Conservation (phyloP, 768 basidiomycete genomes). For the Mycena epipterygia region DNA sequence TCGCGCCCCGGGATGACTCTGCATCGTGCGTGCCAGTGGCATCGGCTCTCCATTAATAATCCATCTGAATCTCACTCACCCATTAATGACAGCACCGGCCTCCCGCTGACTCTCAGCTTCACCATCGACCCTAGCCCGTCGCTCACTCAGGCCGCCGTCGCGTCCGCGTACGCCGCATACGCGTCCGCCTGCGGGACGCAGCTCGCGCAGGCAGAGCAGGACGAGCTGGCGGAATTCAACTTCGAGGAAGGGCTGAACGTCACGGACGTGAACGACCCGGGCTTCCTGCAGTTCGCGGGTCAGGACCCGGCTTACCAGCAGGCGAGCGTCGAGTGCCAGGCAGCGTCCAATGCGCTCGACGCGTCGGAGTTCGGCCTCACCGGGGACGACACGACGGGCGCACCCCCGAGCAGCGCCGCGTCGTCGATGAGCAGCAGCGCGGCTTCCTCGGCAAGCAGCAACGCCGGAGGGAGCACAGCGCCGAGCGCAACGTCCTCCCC, state of each 20-base stretch:
- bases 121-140: not conserved
- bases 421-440: too few relatives aligned
- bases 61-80: too few relatives aligned
- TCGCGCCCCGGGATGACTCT: too few relatives aligned
- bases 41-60: too few relatives aligned
- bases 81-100: not conserved
- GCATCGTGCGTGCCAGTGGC: too few relatives aligned
- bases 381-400: too few relatives aligned
- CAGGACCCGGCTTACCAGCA: not conserved
- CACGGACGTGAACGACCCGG: not conserved
- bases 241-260: not conserved
- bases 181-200: not conserved
- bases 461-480: too few relatives aligned
- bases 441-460: too few relatives aligned
- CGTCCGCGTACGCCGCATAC: not conserved
- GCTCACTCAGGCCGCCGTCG: not conserved
- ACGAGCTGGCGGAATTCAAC: not conserved
- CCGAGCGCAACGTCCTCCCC: too few relatives aligned
- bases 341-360: not conserved
- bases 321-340: not conserved
- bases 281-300: not conserved
- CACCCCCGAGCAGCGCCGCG: too few relatives aligned
- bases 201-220: not conserved
- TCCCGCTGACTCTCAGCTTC: not conserved
- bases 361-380: too few relatives aligned